phyloP scores from a whole-genome alignment of 2,329 filamentous ascomycete genomes.

The Arthrocladium fulminans region DNA sequence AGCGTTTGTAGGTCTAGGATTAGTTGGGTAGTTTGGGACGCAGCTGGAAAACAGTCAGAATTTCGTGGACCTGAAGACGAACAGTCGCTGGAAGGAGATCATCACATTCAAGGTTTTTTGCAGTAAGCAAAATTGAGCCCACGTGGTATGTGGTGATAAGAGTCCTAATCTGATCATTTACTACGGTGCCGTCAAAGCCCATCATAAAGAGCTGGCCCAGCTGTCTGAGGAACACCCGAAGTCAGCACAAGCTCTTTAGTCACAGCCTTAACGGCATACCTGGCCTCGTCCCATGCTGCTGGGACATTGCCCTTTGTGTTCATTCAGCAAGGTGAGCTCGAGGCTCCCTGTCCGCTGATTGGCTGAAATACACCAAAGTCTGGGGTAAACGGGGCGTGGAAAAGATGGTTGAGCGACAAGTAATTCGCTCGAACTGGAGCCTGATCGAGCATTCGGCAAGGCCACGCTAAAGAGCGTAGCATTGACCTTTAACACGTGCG shows the following conservation, averaged over 20 bases:
- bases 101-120: constrained; percentile 58
- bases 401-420: too few relatives aligned
- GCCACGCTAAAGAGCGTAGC: too few relatives aligned
- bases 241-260: constrained; percentile 28
- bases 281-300: constrained; percentile 27
- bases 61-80: constrained; percentile 3
- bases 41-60: constrained; percentile 49
- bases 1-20: constrained; percentile 89
- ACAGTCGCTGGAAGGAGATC: constrained; percentile 8
- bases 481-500: too few relatives aligned
- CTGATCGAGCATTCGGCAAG: too few relatives aligned
- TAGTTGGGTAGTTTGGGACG: constrained; percentile 76
- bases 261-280: constrained; percentile 16
- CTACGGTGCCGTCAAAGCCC: constrained; percentile 57
- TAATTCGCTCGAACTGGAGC: too few relatives aligned
- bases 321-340: constrained; percentile 12
- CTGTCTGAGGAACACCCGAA: constrained; percentile 60
- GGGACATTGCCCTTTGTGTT: constrained; percentile 21
- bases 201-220: constrained; percentile 56
- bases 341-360: too few relatives aligned
- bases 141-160: constrained; percentile 64
- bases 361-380: too few relatives aligned
- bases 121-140: constrained; percentile 65
- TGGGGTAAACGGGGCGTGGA: too few relatives aligned
- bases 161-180: constrained; percentile 53